Evolutionary conservation across 192 early-diverging fungal genomes (phyloP).

Genomic region (Backusella australiensis): DNA sequence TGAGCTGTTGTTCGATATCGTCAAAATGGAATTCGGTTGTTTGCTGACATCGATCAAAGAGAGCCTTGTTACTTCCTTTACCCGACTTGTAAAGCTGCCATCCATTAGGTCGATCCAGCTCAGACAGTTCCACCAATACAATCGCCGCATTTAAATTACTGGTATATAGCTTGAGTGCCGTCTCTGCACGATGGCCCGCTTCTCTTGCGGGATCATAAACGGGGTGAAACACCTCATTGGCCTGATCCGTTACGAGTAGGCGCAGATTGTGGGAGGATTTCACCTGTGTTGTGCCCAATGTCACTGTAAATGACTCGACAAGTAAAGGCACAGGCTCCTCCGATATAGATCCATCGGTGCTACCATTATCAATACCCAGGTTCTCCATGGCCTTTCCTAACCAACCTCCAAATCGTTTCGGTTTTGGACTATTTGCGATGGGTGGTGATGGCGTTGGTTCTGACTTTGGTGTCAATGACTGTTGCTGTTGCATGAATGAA

Average conservation of each 20-base stretch:
- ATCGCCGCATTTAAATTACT: conserved; percentile 59
- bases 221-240: conserved; percentile 44
- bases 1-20: conserved; percentile 61
- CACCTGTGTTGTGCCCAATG: conserved; percentile 67
- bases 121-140: conserved; percentile 33
- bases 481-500: conserved; percentile 47
- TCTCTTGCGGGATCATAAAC: conserved; percentile 42
- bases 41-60: conserved; percentile 61
- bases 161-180: conserved; percentile 64
- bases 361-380: conserved; percentile 52
- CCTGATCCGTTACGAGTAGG: conserved; percentile 49
- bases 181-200: conserved; percentile 63
- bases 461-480: conserved; percentile 33
- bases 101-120: conserved; percentile 18
- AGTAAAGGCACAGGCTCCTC: conserved; percentile 43
- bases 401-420: conserved; percentile 50
- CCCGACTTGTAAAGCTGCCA: conserved; percentile 32
- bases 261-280: conserved; percentile 70
- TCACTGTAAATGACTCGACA: conserved; percentile 71
- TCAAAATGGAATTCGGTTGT: conserved; percentile 80
- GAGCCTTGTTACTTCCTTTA: conserved; percentile 37
- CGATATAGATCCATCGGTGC: conserved; percentile 17
- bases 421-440: conserved; percentile 38
- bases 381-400: conserved; percentile 68
- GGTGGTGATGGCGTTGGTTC: not conserved